These are phyloP conservation scores for Alternaria ventricosa DNA, from an alignment of 2,329 filamentous ascomycete genomes.

Conservation along the genomic window DNA sequence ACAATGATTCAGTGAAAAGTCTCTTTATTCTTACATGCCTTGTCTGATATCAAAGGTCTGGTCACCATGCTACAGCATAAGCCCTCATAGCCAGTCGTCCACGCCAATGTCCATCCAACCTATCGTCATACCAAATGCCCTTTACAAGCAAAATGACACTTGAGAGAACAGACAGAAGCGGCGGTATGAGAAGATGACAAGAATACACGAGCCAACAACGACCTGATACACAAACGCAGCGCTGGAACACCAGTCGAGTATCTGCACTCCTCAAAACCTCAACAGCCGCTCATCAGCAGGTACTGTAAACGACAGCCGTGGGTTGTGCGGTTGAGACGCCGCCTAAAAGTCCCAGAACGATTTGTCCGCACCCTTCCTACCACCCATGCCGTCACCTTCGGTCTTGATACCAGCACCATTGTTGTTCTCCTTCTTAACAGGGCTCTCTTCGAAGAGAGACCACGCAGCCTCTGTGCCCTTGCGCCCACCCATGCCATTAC, in stretches of 20 bases:
- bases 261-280: not conserved
- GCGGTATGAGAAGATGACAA: not conserved
- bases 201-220: not conserved
- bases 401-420: conserved; percentile 40
- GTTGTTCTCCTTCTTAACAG: conserved; percentile 40
- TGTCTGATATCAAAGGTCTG: not conserved
- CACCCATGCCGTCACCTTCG: conserved; percentile 50
- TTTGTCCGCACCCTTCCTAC: conserved; percentile 40
- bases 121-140: not conserved
- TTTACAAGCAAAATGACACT: not conserved
- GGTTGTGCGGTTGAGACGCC: not conserved
- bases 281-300: not conserved
- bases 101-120: not conserved
- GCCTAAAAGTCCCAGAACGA: conserved; percentile 43
- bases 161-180: not conserved
- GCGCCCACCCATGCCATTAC: conserved; percentile 52
- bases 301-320: not conserved
- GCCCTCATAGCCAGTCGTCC: not conserved
- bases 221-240: not conserved
- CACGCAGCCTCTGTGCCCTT: conserved; percentile 48
- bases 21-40: not conserved
- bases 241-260: not conserved
- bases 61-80: not conserved
- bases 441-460: conserved; percentile 46
- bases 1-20: not conserved